phyloP scores from a whole-genome alignment of 2,329 filamentous ascomycete species.

The Emericellopsis atlantica region DNA sequence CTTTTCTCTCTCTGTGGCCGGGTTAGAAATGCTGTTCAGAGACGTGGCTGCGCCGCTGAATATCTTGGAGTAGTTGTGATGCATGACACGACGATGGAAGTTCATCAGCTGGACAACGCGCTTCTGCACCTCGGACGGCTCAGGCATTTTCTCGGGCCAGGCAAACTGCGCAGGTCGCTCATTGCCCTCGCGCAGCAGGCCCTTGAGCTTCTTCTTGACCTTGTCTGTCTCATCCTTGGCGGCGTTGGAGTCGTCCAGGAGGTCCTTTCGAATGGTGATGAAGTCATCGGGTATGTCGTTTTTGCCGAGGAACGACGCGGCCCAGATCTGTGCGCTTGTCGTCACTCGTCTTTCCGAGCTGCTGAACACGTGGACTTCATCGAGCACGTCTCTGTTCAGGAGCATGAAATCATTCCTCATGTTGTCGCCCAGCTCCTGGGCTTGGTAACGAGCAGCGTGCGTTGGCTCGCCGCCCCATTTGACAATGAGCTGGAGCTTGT shows the following conservation, averaged over 20 bases:
- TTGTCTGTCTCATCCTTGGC: constrained; percentile 99
- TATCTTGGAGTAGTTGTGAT: constrained; percentile 79
- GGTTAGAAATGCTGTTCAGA: constrained; percentile 42
- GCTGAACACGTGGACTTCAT: constrained; percentile 89
- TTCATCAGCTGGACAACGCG: constrained; percentile 95
- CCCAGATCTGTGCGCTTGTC: constrained; percentile 94
- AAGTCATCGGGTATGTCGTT: constrained; percentile 77
- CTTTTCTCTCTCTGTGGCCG: constrained; percentile 28
- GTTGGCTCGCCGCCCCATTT: constrained; percentile 99
- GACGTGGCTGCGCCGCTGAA: constrained; percentile 54
- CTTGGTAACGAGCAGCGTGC: constrained; percentile 90
- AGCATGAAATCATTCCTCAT: constrained; percentile 91
- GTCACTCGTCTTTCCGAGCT: constrained; percentile 91
- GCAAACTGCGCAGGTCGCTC: constrained; percentile 91
- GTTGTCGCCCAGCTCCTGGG: constrained; percentile 86
- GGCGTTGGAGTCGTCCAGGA: constrained; percentile 93
- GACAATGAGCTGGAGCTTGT: constrained; percentile 94
- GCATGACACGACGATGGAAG: constrained; percentile 91
- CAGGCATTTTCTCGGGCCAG: constrained; percentile 92
- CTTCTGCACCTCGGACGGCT: constrained; percentile 84
- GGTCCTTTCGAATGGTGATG: constrained; percentile 84
- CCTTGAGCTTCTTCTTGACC: constrained; percentile 98
- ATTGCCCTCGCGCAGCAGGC: constrained; percentile 80
- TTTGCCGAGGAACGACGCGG: constrained; percentile 74
- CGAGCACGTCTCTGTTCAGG: constrained; percentile 82